phyloP scores from a whole-genome alignment of 495 filamentous ascomycete species.

The Talaromyces liani region DNA sequence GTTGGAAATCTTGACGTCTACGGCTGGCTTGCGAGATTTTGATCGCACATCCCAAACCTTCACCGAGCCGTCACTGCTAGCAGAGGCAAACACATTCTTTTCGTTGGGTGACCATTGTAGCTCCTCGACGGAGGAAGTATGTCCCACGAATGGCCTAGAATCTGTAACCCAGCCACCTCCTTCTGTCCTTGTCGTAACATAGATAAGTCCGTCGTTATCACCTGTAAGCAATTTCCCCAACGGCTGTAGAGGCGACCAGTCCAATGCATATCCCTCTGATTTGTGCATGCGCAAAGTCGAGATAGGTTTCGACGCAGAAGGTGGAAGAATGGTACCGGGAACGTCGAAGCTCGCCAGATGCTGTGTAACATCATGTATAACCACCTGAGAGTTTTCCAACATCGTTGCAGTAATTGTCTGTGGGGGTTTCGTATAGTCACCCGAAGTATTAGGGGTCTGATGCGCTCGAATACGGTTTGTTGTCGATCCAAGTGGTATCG shows the following conservation, averaged over 20 bases:
- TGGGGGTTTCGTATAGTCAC: constrained; percentile 58
- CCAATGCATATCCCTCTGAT: constrained; percentile 86
- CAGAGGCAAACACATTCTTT: constrained; percentile 84
- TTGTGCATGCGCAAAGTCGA: constrained; percentile 86
- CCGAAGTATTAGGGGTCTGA: constrained; percentile 56
- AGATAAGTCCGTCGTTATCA: constrained; percentile 85
- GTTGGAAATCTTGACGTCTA: constrained; percentile 75
- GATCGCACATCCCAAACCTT: constrained; percentile 92
- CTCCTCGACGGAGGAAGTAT: constrained; percentile 83
- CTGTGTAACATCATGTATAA: constrained; percentile 88
- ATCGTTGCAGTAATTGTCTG: constrained; percentile 84
- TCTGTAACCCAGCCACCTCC: constrained; percentile 84
- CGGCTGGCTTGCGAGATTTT: constrained; percentile 74
- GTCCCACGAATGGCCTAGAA: constrained; percentile 69
- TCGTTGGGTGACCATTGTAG: constrained; percentile 94
- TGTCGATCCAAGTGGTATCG: constrained; percentile 73
- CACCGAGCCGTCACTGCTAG: constrained; percentile 86
- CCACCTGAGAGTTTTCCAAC: constrained; percentile 78
- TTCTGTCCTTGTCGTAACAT: constrained; percentile 73
- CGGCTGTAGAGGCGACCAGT: constrained; percentile 78
- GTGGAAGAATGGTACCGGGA: constrained; percentile 70
- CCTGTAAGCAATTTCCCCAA: constrained; percentile 83
- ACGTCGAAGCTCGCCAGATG: constrained; percentile 82
- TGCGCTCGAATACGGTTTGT: constrained; percentile 89
- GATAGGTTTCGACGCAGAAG: constrained; percentile 76